Evolutionary conservation across 2,329 filamentous ascomycete genomes (phyloP).

Genomic region (Domatiomyces globalis): DNA sequence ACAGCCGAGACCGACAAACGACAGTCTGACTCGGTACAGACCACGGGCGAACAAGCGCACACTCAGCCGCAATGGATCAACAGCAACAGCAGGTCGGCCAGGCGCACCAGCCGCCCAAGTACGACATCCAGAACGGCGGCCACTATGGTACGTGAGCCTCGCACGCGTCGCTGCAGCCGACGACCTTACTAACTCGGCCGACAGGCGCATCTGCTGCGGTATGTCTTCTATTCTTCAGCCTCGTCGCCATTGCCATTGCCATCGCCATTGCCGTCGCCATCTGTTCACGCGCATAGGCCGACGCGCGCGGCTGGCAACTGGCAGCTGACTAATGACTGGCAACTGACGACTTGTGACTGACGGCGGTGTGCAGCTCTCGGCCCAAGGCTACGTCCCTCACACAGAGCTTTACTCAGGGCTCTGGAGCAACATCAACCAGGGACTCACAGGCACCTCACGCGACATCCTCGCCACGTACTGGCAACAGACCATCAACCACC

Average conservation of each 20-base stretch:
- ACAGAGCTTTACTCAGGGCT: conserved; percentile 83
- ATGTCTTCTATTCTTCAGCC: conserved; percentile 25
- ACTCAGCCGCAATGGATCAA: conserved; percentile 18
- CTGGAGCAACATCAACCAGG: conserved; percentile 93
- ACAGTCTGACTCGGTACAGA: neutral
- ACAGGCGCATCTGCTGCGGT: conserved; percentile 56
- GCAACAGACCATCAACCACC: conserved; percentile 93
- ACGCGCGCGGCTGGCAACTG: neutral
- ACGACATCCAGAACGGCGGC: conserved; percentile 59
- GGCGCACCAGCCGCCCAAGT: conserved; percentile 42
- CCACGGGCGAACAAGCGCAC: neutral
- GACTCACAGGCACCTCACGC: conserved; percentile 78
- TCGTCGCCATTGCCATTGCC: too few relatives aligned
- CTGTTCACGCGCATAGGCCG: too few relatives aligned
- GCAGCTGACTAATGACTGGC: neutral
- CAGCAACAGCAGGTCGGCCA: conserved; percentile 42
- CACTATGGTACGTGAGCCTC: conserved; percentile 40
- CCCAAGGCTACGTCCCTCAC: conserved; percentile 74
- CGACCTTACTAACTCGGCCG: conserved; percentile 2
- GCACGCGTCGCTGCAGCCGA: neutral
- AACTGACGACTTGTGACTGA: neutral
- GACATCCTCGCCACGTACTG: conserved; percentile 98
- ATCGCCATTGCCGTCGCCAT: too few relatives aligned
- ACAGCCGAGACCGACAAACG: neutral
- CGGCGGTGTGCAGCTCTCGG: conserved; percentile 51